Evolutionary conservation across 805 yeast species (phyloP), one percentile per base, ranked within the genome.

Genomic region (Candida parachauliodes): DNA sequence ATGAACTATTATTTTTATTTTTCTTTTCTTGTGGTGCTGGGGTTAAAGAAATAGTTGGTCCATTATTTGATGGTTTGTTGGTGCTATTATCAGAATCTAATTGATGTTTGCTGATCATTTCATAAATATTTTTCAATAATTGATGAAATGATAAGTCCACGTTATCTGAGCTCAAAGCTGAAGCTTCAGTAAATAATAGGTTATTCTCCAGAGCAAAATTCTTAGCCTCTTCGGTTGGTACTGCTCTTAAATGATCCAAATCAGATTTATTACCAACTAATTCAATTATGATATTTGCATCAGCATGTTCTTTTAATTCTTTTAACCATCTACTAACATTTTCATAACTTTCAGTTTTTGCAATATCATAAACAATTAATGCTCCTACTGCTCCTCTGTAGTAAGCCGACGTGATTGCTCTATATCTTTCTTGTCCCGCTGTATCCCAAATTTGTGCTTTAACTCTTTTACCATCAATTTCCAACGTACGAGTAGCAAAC

Each of bases 351-450:
- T 83, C 88, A 10, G 89, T 77, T 70, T 91, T 91, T 43, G 96
- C 79, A 54, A 91, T 91, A 67, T 91, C 98, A 65, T 91, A 91
- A 46, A 91, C 95, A 41, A 91, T 83, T 53, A 91, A 74, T 3
- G 98, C 98, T 43, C 98, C 98, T 38, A 89, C 96, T 1, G 98
- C 98, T 28, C 98, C 98, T 59, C 98, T 77, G 62, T 91, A 91
- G 68, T 91, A 91, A 5, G 98, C 98, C 40, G 93, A 81, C 22
- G 98, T 93, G 61, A 91, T 91, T 31, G 98, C 98, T 53, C 98
- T 79, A 71, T 93, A 91, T 62, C 98, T 80, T 65, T 91, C 98
- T 70, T 91, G 98, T 44, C 98, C 98, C 2, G 98, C 98, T 25
- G 98, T 91, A 64, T 91, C 98, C 98, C 98, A 91, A 50, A 88